Conservation (phyloP, 495 filamentous ascomycete genomes). For the Penicillium ochrochloron region DNA sequence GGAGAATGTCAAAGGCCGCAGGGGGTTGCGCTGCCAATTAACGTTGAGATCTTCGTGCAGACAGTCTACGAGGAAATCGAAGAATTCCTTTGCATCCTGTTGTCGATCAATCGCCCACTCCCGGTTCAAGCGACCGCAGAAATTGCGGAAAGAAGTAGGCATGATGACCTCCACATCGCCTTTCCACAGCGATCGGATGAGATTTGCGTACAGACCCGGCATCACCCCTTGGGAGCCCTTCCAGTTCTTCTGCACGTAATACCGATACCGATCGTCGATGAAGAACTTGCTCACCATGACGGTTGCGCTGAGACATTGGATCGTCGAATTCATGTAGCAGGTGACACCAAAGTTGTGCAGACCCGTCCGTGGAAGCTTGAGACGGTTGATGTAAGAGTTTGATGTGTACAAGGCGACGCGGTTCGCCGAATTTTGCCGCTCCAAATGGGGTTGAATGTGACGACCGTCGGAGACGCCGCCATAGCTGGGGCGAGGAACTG, state of each 20-base stretch:
- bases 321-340: slow-evolving; percentile 89
- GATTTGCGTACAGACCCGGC: slow-evolving; percentile 71
- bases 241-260: slow-evolving; percentile 64
- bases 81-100: slow-evolving; percentile 81
- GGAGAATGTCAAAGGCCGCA: slow-evolving; percentile 60
- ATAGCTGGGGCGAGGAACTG: slow-evolving; percentile 83
- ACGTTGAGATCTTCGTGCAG: slow-evolving; percentile 79
- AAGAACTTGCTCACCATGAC: slow-evolving; percentile 73
- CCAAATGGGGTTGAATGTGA: slow-evolving; percentile 56
- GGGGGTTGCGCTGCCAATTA: slow-evolving; percentile 61
- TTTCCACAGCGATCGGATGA: slow-evolving; percentile 75
- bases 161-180: slow-evolving; percentile 67
- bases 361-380: slow-evolving; percentile 70
- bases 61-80: slow-evolving; percentile 70
- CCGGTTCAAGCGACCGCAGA: slow-evolving; percentile 59
- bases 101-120: slow-evolving; percentile 68
- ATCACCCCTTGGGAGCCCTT: slow-evolving; percentile 80
- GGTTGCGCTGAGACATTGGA: slow-evolving; percentile 84
- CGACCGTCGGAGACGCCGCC: slow-evolving; percentile 79
- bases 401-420: slow-evolving; percentile 53
- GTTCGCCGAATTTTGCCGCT: slow-evolving; percentile 50
- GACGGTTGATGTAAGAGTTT: slow-evolving; percentile 45
- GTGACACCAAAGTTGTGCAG: slow-evolving; percentile 78
- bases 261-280: slow-evolving; percentile 58
- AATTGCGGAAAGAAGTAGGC: slow-evolving; percentile 58